Conservation (phyloP, 179 eudicot genomes). For the Nepenthes alata region DNA sequence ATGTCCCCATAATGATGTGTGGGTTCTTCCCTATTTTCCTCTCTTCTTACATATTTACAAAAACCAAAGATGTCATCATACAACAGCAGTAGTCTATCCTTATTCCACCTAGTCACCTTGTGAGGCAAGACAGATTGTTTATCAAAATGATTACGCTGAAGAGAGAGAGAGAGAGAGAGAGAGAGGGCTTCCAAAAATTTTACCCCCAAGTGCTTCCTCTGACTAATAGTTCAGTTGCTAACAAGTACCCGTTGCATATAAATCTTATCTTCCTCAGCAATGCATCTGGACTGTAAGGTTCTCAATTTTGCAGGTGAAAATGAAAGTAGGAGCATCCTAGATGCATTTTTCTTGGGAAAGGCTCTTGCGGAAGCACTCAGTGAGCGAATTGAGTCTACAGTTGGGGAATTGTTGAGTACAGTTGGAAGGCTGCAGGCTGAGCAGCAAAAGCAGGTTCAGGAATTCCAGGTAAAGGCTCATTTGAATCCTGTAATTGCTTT, state of each 20-base stretch:
- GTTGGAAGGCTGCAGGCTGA: constrained; percentile 89
- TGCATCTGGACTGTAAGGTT: neutral
- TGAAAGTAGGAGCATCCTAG: constrained; percentile 60
- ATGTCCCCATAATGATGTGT: no score
- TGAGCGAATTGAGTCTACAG: constrained; percentile 80
- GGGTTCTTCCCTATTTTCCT: no score
- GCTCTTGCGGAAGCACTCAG: constrained; percentile 82
- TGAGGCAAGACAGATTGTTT: no score
- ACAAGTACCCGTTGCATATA: neutral
- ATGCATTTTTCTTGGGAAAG: constrained; percentile 94
- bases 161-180: no score
- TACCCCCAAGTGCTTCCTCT: no score
- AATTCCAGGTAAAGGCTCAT: constrained; percentile 62
- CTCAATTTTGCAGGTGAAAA: constrained; percentile 49
- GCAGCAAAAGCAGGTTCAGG: constrained; percentile 82
- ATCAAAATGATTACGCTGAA: no score
- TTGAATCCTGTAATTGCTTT: neutral
- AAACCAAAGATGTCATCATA: no score
- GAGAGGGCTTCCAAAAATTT: no score
- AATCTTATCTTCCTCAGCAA: neutral
- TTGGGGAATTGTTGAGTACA: constrained; percentile 78
- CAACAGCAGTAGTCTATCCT: no score
- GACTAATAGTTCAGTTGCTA: neutral
- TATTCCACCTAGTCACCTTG: no score
- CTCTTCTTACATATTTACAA: no score